Evolutionary conservation across 352 stramenopile species (phyloP), one percentile per base, ranked within the genome.

Genomic region (Hyaloperonospora brassicae): DNA sequence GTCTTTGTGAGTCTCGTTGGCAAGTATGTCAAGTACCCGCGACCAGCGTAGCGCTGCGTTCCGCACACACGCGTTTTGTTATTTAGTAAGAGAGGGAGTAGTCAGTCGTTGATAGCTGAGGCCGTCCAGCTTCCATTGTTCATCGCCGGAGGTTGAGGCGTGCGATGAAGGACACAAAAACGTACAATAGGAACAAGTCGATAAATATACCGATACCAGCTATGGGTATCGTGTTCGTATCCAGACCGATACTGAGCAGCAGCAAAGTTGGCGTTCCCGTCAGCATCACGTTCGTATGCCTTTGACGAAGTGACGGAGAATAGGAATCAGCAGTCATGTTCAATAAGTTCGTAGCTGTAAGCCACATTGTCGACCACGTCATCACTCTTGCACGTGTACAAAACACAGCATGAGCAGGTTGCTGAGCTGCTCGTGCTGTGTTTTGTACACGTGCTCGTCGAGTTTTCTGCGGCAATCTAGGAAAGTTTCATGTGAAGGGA

Each of bases 1-100:
- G 48, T 55, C 40, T 11, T 43, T 53, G 53, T 54, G 52, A 54
- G 6, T 23, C 23, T 8, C 38, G 42, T 43, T 35, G 34, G 56
- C 40, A 56, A 66, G 64, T 52, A 62, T 39, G 64, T 52, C 35
- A 55, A 54, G 66, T 59, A 48, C 61, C 52, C 22, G 43, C 24
- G 39, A 44, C 22, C 22, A 44, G 55, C 51, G 48, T 13, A 47
- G 35, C 17, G 17, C 17, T 17, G 17, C 17, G 17, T 17, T 17
- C 17, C 17, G 17, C 17, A 17, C 17, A 17, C 51, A 61, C 49
- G 62, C 44, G 51, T 52, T 64, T 64, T 62, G 54, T 68, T 68
- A 68, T 72, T 72, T 72, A 72, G 64, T 57, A 62, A 59, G 34
- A 52, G 38, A 48, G 67, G 39, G 25, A 52, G 38, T 47, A 67